These are phyloP conservation scores for Tetrahymena thermophila DNA, from an alignment of 73 alveolate genomes.

Conservation along the genomic window DNA sequence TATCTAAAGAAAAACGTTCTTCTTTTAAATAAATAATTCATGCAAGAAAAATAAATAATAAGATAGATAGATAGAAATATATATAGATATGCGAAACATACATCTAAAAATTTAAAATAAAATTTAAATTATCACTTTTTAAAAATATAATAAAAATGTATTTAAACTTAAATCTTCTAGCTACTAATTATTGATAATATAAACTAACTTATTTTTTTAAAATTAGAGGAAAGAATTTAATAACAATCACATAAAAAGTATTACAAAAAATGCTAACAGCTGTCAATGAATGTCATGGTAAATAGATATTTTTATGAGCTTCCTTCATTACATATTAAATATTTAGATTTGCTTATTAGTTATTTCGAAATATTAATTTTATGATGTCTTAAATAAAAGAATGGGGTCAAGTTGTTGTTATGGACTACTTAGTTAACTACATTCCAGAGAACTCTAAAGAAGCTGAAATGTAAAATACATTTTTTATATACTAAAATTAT, in stretches of 20 bases:
- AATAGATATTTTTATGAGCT: neutral
- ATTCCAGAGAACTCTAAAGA: slow-evolving; percentile 52
- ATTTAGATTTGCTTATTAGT: too few relatives aligned
- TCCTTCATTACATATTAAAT: too few relatives aligned
- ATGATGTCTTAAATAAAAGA: slow-evolving; percentile 17
- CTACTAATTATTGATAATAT: too few relatives aligned
- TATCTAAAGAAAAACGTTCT: neutral
- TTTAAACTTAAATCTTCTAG: too few relatives aligned
- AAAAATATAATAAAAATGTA: neutral
- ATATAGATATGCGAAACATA: neutral
- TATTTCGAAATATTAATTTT: too few relatives aligned
- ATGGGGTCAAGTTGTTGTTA: slow-evolving; percentile 90
- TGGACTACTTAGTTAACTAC: slow-evolving; percentile 75
- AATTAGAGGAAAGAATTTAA: slow-evolving; percentile 53
- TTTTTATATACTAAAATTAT: neutral
- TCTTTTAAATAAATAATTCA: neutral
- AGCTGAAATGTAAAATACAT: slow-evolving; percentile 33
- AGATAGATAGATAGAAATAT: neutral
- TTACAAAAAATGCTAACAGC: slow-evolving; percentile 57
- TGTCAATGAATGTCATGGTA: slow-evolving; percentile 47
- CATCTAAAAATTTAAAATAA: too few relatives aligned
- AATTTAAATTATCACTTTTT: too few relatives aligned
- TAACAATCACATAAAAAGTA: slow-evolving; percentile 44
- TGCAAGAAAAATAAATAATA: neutral
- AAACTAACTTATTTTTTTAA: neutral